Evolutionary conservation across 768 basidiomycete genomes (phyloP).

Genomic region (Lactarius akahatsu): DNA sequence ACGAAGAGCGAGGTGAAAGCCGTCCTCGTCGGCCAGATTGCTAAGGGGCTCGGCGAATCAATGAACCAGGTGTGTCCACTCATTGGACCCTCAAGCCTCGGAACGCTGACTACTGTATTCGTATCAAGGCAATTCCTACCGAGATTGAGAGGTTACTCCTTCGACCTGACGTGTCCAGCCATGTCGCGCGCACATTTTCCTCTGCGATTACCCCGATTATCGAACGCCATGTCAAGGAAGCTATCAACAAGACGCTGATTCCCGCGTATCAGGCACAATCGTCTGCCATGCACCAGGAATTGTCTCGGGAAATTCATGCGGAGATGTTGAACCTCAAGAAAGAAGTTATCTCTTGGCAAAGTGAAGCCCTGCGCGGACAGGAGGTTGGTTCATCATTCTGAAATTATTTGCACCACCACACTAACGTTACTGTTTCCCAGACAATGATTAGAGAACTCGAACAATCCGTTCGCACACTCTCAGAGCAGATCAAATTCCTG

Average conservation of each 20-base stretch:
- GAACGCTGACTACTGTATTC: slow-evolving; percentile 15
- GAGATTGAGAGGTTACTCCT: slow-evolving; percentile 79
- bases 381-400: slow-evolving; percentile 52
- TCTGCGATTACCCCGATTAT: slow-evolving; percentile 71
- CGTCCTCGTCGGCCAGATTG: slow-evolving; percentile 76
- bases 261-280: slow-evolving; percentile 76
- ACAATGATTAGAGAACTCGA: slow-evolving; percentile 78
- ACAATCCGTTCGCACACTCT: slow-evolving; percentile 66
- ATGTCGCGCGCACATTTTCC: slow-evolving; percentile 74
- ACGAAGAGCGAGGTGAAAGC: slow-evolving; percentile 78
- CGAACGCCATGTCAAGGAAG: slow-evolving; percentile 79
- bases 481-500: slow-evolving; percentile 82
- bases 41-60: slow-evolving; percentile 66
- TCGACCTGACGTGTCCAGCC: slow-evolving; percentile 71
- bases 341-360: slow-evolving; percentile 80
- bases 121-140: slow-evolving; percentile 60
- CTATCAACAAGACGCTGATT: slow-evolving; percentile 68
- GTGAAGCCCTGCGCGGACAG: slow-evolving; percentile 70
- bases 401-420: slow-evolving; percentile 22
- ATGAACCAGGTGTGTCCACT: slow-evolving; percentile 61
- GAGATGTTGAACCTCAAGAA: slow-evolving; percentile 78
- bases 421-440: slow-evolving; percentile 39
- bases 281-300: slow-evolving; percentile 75
- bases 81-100: not conserved
- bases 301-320: slow-evolving; percentile 67